Evolutionary conservation across 441 rosid species (phyloP).

Genomic region (Jatropha multifida): DNA sequence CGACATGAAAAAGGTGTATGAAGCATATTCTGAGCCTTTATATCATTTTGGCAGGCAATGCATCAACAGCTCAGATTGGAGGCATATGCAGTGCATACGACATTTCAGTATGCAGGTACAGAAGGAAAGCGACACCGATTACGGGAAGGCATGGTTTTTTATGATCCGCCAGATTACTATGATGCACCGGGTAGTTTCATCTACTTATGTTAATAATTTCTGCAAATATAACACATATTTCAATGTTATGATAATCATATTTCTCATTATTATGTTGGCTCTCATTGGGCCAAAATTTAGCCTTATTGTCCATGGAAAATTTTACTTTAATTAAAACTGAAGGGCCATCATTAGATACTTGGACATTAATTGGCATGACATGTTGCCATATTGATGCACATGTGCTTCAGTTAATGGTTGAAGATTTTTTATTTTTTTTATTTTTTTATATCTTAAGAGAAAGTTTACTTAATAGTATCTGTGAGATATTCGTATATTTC

Average conservation of each 20-base stretch:
- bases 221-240: neutral
- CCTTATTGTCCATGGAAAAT: slow-evolving; percentile 15
- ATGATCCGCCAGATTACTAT: slow-evolving; percentile 91
- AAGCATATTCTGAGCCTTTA: slow-evolving; percentile 23
- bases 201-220: neutral
- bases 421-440: neutral
- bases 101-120: slow-evolving; percentile 97
- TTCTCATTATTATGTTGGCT: neutral
- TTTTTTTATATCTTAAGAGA: neutral
- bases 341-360: neutral
- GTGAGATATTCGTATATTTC: neutral
- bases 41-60: slow-evolving; percentile 63
- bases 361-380: neutral
- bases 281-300: neutral
- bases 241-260: neutral
- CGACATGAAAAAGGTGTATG: slow-evolving; percentile 11
- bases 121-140: slow-evolving; percentile 98
- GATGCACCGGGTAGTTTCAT: slow-evolving; percentile 67
- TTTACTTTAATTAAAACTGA: slow-evolving; percentile 8
- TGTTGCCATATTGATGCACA: neutral
- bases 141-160: slow-evolving; percentile 89
- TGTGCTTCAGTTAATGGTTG: slow-evolving; percentile 4
- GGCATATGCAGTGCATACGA: slow-evolving; percentile 96
- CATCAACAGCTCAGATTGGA: slow-evolving; percentile 86
- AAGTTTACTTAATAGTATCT: neutral